A percentile compares a stretch with the other conserved stretches of the same genome.
phyloP scores from a whole-genome alignment of 352 stramenopile genomes.

The Globisporangium emineosum region DNA sequence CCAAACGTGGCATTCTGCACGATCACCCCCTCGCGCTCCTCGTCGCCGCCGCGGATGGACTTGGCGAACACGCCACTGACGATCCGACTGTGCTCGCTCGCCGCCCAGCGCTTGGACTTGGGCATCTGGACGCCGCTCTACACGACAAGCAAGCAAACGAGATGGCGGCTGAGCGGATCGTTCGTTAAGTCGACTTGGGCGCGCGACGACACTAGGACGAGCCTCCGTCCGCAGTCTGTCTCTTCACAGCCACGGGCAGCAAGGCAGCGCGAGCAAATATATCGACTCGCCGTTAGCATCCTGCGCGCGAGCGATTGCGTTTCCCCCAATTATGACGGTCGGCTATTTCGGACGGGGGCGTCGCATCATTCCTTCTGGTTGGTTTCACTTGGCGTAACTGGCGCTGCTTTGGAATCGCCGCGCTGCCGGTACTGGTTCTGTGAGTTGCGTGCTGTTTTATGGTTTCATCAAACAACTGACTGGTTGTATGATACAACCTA shows the following conservation, averaged over 20 bases:
- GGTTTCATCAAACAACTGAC: not conserved
- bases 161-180: not conserved
- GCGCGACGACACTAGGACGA: not conserved
- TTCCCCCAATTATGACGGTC: not conserved
- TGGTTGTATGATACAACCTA: not conserved
- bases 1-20: conserved; percentile 19
- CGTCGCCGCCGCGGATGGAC: conserved; percentile 17
- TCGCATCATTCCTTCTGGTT: not conserved
- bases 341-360: not conserved
- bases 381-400: not conserved
- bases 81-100: conserved; percentile 21
- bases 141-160: not conserved
- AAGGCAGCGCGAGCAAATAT: not conserved
- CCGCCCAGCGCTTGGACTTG: conserved; percentile 17
- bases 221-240: not conserved
- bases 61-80: conserved; percentile 19
- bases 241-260: not conserved
- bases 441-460: not conserved
- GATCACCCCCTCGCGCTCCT: conserved; percentile 15
- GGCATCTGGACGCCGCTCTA: not conserved
- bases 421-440: too few relatives aligned
- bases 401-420: too few relatives aligned
- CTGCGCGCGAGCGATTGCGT: not conserved
- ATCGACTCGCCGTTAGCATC: not conserved
- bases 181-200: conserved; percentile 6